Evolutionary conservation across 176 grass and related monocot genomes (phyloP).

Genomic region (Lolium rigidum): DNA sequence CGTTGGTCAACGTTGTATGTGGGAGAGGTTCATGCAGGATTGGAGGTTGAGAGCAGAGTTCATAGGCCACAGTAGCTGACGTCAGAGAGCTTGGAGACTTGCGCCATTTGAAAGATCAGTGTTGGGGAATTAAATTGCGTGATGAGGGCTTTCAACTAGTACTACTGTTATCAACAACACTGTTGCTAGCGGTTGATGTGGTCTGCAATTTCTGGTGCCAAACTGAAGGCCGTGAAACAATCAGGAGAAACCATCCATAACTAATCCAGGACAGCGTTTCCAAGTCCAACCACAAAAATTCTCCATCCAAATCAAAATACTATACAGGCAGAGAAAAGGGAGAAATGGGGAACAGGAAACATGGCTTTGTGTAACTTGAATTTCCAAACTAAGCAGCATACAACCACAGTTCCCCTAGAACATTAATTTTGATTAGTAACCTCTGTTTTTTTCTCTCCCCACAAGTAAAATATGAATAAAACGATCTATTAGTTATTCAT

Average conservation of each 20-base stretch:
- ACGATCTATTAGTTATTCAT: too few relatives aligned
- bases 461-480: too few relatives aligned
- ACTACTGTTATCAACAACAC: not conserved
- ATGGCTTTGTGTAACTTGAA: not conserved
- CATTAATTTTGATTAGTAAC: not conserved
- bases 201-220: not conserved
- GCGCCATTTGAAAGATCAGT: too few relatives aligned
- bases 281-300: slow-evolving; percentile 4
- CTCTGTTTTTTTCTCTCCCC: too few relatives aligned
- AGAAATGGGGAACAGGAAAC: not conserved
- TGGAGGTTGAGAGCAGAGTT: too few relatives aligned
- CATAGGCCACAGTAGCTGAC: too few relatives aligned
- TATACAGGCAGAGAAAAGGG: too few relatives aligned
- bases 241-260: slow-evolving; percentile 10
- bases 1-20: too few relatives aligned
- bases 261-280: not conserved
- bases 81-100: too few relatives aligned
- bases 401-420: not conserved
- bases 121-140: not conserved
- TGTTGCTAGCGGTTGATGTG: not conserved
- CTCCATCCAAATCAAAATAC: not conserved
- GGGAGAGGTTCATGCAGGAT: too few relatives aligned
- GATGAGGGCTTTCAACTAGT: not conserved
- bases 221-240: not conserved
- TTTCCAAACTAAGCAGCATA: slow-evolving; percentile 20